phyloP scores from a whole-genome alignment of 1,284 basidiomycete genomes.

The Heterobasidion parviporum region DNA sequence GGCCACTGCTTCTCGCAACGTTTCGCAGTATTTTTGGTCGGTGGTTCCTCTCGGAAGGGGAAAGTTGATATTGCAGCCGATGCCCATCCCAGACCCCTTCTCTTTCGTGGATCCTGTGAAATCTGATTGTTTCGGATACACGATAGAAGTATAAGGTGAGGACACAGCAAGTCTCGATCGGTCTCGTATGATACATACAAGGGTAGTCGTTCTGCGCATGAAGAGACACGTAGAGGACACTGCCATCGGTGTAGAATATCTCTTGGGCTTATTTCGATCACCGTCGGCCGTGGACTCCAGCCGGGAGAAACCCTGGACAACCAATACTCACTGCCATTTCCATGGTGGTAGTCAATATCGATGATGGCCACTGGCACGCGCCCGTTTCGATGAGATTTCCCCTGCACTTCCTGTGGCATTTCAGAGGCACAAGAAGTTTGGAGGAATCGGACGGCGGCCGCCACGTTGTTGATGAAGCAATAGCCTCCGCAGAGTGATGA shows the following conservation, averaged over 20 bases:
- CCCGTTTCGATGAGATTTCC: not conserved
- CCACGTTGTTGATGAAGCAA: slow-evolving; percentile 27
- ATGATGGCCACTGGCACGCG: slow-evolving; percentile 22
- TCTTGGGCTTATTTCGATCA: slow-evolving; percentile 18
- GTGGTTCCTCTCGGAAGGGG: slow-evolving; percentile 23
- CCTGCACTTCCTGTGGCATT: not conserved
- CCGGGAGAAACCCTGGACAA: not conserved
- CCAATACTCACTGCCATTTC: slow-evolving; percentile 24
- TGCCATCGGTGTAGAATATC: slow-evolving; percentile 25
- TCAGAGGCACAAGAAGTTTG: slow-evolving; percentile 7
- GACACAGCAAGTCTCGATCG: not conserved
- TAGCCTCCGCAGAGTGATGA: slow-evolving; percentile 26
- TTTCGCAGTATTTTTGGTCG: slow-evolving; percentile 19
- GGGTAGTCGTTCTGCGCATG: slow-evolving; percentile 28
- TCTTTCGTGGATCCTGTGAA: slow-evolving; percentile 25
- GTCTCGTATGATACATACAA: slow-evolving; percentile 16
- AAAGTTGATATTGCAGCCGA: slow-evolving; percentile 22
- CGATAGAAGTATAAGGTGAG: not conserved
- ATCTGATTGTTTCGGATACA: slow-evolving; percentile 13
- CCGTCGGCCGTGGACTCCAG: not conserved
- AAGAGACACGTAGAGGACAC: slow-evolving; percentile 26
- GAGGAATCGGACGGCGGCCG: slow-evolving; percentile 24
- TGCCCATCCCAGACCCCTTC: slow-evolving; percentile 19
- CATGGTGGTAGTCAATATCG: slow-evolving; percentile 32
- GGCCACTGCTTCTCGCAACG: slow-evolving; percentile 15